A percentile compares a stretch with the other conserved stretches of the same genome.
Evolutionary conservation across 345 rosid species (phyloP).

Genomic region (Salix arbutifolia): DNA sequence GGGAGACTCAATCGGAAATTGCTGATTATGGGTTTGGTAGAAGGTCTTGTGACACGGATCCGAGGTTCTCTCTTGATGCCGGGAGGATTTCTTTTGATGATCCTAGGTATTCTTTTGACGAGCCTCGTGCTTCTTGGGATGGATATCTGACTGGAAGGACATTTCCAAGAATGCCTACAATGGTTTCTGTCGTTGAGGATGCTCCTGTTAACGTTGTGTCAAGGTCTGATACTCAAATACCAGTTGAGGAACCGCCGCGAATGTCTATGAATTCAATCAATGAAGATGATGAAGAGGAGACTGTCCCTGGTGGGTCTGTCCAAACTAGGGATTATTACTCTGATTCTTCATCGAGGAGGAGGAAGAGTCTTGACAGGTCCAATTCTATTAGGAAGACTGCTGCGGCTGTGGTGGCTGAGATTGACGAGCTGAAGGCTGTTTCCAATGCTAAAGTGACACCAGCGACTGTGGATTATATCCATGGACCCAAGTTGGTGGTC

Average conservation of each 20-base stretch:
- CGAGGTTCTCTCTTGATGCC: slow-evolving; percentile 86
- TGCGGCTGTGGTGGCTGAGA: slow-evolving; percentile 73
- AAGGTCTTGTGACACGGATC: slow-evolving; percentile 98
- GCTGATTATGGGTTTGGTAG: slow-evolving; percentile 95
- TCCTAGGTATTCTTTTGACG: slow-evolving; percentile 81
- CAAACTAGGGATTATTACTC: slow-evolving; percentile 90
- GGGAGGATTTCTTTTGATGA: slow-evolving; percentile 77
- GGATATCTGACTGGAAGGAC: slow-evolving; percentile 72
- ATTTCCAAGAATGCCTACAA: slow-evolving; percentile 76
- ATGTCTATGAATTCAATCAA: slow-evolving; percentile 26
- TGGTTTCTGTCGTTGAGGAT: slow-evolving; percentile 91
- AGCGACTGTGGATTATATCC: slow-evolving; percentile 42
- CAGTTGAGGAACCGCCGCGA: slow-evolving; percentile 56
- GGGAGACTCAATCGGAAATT: slow-evolving; percentile 95
- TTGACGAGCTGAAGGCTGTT: slow-evolving; percentile 60
- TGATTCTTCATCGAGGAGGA: slow-evolving; percentile 71
- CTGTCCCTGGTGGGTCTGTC: slow-evolving; percentile 75
- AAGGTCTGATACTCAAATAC: slow-evolving; percentile 69
- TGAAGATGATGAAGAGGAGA: slow-evolving; percentile 54
- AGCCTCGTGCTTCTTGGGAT: slow-evolving; percentile 98
- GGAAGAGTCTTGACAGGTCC: slow-evolving; percentile 86
- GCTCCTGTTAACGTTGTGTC: slow-evolving; percentile 58
- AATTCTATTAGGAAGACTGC: slow-evolving; percentile 73
- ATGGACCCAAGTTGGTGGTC: slow-evolving; percentile 39
- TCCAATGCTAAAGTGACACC: slow-evolving; percentile 74